Conservation (phyloP, 805 yeast genomes). For the Wickerhamiella dianesei region DNA sequence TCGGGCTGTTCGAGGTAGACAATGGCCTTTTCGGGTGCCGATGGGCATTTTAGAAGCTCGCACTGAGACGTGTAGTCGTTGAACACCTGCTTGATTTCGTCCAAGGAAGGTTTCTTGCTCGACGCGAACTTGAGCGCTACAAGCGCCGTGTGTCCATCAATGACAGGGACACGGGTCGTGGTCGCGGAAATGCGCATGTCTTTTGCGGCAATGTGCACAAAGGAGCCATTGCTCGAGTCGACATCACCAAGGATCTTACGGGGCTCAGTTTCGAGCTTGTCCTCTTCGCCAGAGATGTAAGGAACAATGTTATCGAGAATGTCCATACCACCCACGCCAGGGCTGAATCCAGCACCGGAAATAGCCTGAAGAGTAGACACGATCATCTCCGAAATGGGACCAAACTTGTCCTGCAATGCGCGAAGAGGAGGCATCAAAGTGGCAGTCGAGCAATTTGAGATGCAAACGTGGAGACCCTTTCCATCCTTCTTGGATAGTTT, state of each 20-base stretch:
- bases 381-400: slow-evolving; percentile 76
- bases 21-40: slow-evolving; percentile 87
- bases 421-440: slow-evolving; percentile 93
- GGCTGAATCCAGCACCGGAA: slow-evolving; percentile 96
- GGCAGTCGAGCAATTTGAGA: slow-evolving; percentile 96
- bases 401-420: slow-evolving; percentile 81
- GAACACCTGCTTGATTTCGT: slow-evolving; percentile 57
- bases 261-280: slow-evolving; percentile 97
- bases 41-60: slow-evolving; percentile 58
- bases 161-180: slow-evolving; percentile 92
- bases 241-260: slow-evolving; percentile 73
- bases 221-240: slow-evolving; percentile 31
- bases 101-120: slow-evolving; percentile 75
- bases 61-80: slow-evolving; percentile 76
- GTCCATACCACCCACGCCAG: slow-evolving; percentile 94
- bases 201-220: slow-evolving; percentile 29
- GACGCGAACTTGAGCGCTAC: slow-evolving; percentile 72
- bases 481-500: slow-evolving; percentile 32
- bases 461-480: slow-evolving; percentile 76
- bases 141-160: slow-evolving; percentile 97
- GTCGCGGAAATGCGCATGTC: slow-evolving; percentile 86
- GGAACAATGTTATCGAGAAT: slow-evolving; percentile 91
- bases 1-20: slow-evolving; percentile 83
- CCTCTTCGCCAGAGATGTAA: slow-evolving; percentile 92
- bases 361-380: slow-evolving; percentile 93